Conservation (phyloP, 2,329 filamentous ascomycete species). For the Penicillium polonicum region DNA sequence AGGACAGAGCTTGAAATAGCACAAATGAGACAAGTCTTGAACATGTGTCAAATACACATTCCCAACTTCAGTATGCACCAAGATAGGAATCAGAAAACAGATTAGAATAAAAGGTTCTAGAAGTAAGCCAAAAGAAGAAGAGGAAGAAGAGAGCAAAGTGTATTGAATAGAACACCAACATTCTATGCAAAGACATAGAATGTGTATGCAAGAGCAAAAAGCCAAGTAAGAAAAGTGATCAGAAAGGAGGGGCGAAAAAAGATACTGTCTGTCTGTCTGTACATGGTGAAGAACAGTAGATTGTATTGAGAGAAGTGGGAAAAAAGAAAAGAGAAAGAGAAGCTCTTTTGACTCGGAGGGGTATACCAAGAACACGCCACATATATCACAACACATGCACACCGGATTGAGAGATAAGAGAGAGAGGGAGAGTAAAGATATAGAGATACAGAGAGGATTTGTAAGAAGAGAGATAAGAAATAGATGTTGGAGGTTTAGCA, state of each 20-base stretch:
- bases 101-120: neutral
- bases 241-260: neutral
- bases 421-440: conserved; percentile 4
- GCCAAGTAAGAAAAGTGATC: neutral
- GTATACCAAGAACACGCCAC: conserved; percentile 31
- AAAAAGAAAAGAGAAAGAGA: conserved; percentile 9
- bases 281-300: conserved; percentile 12
- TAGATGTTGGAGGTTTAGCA: conserved; percentile 11
- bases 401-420: conserved; percentile 10
- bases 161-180: conserved; percentile 5
- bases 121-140: neutral
- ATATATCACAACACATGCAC: conserved; percentile 23
- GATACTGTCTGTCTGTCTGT: conserved; percentile 5
- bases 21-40: neutral
- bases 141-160: neutral
- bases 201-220: conserved; percentile 9
- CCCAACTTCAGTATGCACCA: neutral
- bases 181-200: neutral
- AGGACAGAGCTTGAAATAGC: neutral
- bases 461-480: conserved; percentile 13
- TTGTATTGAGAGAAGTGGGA: conserved; percentile 2
- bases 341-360: conserved; percentile 26
- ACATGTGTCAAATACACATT: neutral
- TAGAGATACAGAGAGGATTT: conserved; percentile 8
- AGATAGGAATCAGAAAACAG: neutral